Conservation (phyloP, 2,329 filamentous ascomycete genomes). For the Fusarium aywerte region DNA sequence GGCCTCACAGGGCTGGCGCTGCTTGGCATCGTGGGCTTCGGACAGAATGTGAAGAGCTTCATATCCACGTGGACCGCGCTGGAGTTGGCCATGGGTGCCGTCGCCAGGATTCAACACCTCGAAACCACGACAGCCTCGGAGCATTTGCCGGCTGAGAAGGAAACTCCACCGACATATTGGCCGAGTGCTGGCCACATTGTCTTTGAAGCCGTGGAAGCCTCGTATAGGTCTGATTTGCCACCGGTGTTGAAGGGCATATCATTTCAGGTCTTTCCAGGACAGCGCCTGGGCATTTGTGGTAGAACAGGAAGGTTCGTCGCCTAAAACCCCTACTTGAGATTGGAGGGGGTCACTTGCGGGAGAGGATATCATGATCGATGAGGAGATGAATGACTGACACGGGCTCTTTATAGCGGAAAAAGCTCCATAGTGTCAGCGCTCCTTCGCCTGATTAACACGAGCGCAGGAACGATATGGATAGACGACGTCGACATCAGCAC, state of each 20-base stretch:
- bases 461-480: not conserved
- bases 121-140: constrained; percentile 20
- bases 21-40: constrained; percentile 45
- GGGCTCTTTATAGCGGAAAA: constrained; percentile 4
- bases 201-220: constrained; percentile 68
- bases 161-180: constrained; percentile 75
- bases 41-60: constrained; percentile 45
- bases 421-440: not conserved
- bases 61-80: constrained; percentile 47
- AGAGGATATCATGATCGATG: constrained; percentile 59
- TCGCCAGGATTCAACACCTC: constrained; percentile 36
- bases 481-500: not conserved
- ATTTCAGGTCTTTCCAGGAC: constrained; percentile 16
- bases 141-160: constrained; percentile 16
- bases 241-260: constrained; percentile 19
- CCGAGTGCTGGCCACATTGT: constrained; percentile 82
- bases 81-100: constrained; percentile 44
- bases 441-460: constrained; percentile 2
- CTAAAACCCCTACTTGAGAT: constrained; percentile 5
- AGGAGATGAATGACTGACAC: constrained; percentile 38
- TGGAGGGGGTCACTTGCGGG: constrained; percentile 32
- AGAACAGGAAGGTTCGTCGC: constrained; percentile 24
- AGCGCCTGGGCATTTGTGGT: constrained; percentile 25
- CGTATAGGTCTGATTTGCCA: constrained; percentile 14
- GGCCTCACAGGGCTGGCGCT: constrained; percentile 41